Conservation (phyloP, 2,329 filamentous ascomycete species). For the Venturia effusa region DNA sequence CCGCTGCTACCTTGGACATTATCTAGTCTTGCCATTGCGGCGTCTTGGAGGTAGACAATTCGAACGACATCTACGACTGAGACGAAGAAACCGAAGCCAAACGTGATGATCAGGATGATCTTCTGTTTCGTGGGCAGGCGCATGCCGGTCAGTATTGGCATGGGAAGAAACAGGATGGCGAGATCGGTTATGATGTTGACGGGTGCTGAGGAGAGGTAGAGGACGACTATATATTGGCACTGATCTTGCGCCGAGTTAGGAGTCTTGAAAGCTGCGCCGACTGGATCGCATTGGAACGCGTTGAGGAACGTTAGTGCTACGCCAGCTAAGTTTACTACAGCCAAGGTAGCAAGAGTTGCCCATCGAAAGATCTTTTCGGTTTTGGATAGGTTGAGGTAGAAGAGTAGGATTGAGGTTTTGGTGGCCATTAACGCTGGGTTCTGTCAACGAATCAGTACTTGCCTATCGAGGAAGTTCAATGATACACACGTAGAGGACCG, state of each 20-base stretch:
- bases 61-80: constrained; percentile 79
- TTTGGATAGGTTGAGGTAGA: constrained; percentile 75
- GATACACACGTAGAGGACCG: constrained; percentile 44
- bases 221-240: constrained; percentile 51
- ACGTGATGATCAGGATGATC: constrained; percentile 74
- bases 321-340: constrained; percentile 69
- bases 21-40: constrained; percentile 39
- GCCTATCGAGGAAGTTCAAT: constrained; percentile 1
- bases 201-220: constrained; percentile 66
- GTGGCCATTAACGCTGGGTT: constrained; percentile 85
- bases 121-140: constrained; percentile 77
- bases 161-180: constrained; percentile 74
- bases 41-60: constrained; percentile 80
- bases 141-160: constrained; percentile 82
- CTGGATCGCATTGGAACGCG: constrained; percentile 72
- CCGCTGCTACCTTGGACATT: constrained; percentile 25
- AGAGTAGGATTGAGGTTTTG: constrained; percentile 85
- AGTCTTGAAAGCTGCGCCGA: constrained; percentile 55
- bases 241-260: constrained; percentile 34
- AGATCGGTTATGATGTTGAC: constrained; percentile 89
- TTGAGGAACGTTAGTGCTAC: constrained; percentile 74
- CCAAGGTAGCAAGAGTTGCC: constrained; percentile 70
- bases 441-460: constrained; percentile 29
- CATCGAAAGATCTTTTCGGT: constrained; percentile 67
- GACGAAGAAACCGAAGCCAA: constrained; percentile 78